phyloP scores from a whole-genome alignment of 2,329 filamentous ascomycete genomes.

The Fusarium sp. region DNA sequence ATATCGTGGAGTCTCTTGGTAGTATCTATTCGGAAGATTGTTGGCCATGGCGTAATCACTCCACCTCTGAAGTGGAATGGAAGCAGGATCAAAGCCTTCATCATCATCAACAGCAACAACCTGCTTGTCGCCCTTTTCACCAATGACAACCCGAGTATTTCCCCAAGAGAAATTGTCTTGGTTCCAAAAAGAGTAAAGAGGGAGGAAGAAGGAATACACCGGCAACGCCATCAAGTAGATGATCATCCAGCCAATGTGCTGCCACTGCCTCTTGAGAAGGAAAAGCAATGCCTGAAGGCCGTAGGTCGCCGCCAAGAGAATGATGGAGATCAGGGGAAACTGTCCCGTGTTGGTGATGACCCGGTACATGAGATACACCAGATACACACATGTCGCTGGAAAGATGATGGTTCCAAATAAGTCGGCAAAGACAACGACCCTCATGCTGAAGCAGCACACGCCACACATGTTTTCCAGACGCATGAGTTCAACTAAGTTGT shows the following conservation, averaged over 20 bases:
- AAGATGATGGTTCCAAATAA: conserved; percentile 92
- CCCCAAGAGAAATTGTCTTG: conserved; percentile 99
- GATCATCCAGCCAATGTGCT: conserved; percentile 99
- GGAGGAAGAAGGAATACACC: conserved; percentile 90
- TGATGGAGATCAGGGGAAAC: conserved; percentile 87
- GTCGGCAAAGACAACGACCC: conserved; percentile 95
- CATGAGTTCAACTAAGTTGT: conserved; percentile 93
- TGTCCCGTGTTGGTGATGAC: conserved; percentile 76
- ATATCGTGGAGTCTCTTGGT: conserved; percentile 62
- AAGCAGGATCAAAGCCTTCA: conserved; percentile 89
- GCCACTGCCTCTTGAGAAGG: conserved; percentile 96
- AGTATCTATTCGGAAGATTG: conserved; percentile 88
- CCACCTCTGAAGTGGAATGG: conserved; percentile 95
- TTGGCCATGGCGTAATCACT: conserved; percentile 92
- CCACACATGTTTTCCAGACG: conserved; percentile 94
- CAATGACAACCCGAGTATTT: conserved; percentile 96
- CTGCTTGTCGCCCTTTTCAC: conserved; percentile 91
- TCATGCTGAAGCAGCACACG: conserved; percentile 99
- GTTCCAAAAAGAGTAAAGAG: conserved; percentile 99
- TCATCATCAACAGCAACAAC: conserved; percentile 82
- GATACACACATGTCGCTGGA: conserved; percentile 87
- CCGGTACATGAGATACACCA: conserved; percentile 87
- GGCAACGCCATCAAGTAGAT: conserved; percentile 98
- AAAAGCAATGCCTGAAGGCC: conserved; percentile 97
- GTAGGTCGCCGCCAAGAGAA: conserved; percentile 91